These are phyloP conservation scores for Keithomyces neogunnii DNA, from an alignment of 2,329 filamentous ascomycete species.

Conservation along the genomic window DNA sequence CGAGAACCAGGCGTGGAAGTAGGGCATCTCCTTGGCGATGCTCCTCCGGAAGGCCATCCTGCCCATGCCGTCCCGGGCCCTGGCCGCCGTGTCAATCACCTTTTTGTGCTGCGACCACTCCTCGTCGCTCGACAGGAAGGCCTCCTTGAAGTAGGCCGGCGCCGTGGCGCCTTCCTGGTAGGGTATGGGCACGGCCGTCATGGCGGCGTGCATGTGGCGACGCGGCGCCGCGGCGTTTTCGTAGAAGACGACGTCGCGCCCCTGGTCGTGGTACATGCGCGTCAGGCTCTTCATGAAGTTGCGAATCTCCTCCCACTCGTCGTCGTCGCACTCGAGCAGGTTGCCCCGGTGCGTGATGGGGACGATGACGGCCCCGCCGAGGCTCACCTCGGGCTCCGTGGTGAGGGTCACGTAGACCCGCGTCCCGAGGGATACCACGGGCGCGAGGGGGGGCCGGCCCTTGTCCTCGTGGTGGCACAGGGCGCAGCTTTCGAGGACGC, in stretches of 20 bases:
- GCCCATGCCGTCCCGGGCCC: constrained; percentile 58
- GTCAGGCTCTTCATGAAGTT: constrained; percentile 98
- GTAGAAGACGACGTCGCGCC: constrained; percentile 90
- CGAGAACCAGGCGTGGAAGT: constrained; percentile 95
- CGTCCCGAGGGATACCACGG: constrained; percentile 77
- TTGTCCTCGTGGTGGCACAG: constrained; percentile 87
- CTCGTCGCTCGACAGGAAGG: constrained; percentile 77
- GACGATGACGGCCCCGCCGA: constrained; percentile 79
- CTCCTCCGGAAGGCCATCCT: constrained; percentile 73
- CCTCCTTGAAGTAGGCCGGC: constrained; percentile 91
- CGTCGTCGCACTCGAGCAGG: constrained; percentile 94
- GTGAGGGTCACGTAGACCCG: constrained; percentile 81
- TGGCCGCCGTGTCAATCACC: constrained; percentile 76
- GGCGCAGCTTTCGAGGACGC: constrained; percentile 76
- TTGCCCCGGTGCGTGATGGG: constrained; percentile 82
- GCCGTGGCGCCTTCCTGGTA: constrained; percentile 86
- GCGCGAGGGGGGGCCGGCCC: constrained; percentile 67
- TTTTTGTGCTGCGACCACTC: constrained; percentile 97
- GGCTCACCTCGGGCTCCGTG: constrained; percentile 78
- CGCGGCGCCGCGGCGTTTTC: constrained; percentile 85
- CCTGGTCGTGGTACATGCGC: constrained; percentile 88
- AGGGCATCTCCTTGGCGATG: constrained; percentile 92
- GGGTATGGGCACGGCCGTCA: constrained; percentile 80
- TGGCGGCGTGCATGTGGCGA: constrained; percentile 72
- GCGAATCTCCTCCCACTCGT: constrained; percentile 97